These are phyloP conservation scores for Cladosporium sp. DNA, from an alignment of 2,329 filamentous ascomycete species.

Conservation along the genomic window DNA sequence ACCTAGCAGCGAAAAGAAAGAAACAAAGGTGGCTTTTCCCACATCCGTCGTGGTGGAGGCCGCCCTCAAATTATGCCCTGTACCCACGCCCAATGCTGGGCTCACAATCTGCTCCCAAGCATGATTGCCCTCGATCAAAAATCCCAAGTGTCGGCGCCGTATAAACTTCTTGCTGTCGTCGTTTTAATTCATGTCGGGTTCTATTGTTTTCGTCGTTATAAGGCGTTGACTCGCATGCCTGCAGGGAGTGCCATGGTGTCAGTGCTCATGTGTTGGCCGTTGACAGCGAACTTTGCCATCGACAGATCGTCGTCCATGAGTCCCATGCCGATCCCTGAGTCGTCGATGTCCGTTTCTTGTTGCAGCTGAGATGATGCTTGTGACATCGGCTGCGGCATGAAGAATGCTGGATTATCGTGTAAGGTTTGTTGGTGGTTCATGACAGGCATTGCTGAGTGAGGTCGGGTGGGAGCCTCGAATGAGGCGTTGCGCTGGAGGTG, in stretches of 20 bases:
- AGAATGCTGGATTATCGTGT: conserved; percentile 11
- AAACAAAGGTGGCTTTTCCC: neutral
- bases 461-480: neutral
- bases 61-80: conserved; percentile 2
- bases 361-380: conserved; percentile 15
- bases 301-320: conserved; percentile 32
- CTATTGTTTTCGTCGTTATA: conserved; percentile 5
- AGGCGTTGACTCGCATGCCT: conserved; percentile 9
- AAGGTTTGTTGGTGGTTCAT: conserved; percentile 5
- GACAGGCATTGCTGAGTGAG: conserved; percentile 7
- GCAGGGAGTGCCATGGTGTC: conserved; percentile 5
- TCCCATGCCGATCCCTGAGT: conserved; percentile 36
- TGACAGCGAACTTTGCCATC: conserved; percentile 7
- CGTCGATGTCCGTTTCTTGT: conserved; percentile 33
- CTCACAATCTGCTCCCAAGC: conserved; percentile 7
- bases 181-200: neutral
- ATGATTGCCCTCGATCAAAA: conserved; percentile 2
- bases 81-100: neutral
- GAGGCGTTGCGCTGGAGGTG: conserved; percentile 7
- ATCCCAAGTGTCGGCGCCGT: conserved; percentile 4
- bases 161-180: conserved; percentile 3
- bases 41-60: neutral
- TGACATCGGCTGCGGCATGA: conserved; percentile 17
- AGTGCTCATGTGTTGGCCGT: conserved; percentile 1
- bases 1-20: neutral